Conservation (phyloP, 805 yeast species). For the Wickerhamomyces tratensis region DNA sequence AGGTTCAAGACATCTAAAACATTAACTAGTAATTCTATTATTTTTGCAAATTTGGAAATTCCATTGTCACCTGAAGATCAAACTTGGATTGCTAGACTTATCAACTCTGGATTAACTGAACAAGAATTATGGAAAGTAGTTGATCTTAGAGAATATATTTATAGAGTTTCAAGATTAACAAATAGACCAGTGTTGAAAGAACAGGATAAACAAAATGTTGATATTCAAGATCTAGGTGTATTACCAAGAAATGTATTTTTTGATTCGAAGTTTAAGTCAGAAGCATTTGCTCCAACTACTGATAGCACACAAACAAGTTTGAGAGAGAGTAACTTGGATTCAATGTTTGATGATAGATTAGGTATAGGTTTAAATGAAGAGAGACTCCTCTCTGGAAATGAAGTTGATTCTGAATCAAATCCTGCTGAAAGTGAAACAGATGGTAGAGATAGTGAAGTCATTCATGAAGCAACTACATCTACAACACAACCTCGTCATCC, state of each 20-base stretch:
- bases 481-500: background rate
- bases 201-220: constrained; percentile 8
- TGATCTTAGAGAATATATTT: constrained; percentile 57
- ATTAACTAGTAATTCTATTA: constrained; percentile 19
- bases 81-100: constrained; percentile 63
- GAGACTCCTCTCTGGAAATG: background rate
- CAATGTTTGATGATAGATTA: background rate
- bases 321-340: background rate
- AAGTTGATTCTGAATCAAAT: background rate
- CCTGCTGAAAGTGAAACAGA: background rate
- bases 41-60: constrained; percentile 32
- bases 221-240: constrained; percentile 24
- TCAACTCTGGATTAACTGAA: constrained; percentile 63
- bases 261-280: constrained; percentile 22
- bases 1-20: constrained; percentile 5
- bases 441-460: background rate
- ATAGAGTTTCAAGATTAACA: constrained; percentile 38
- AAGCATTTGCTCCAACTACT: background rate
- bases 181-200: constrained; percentile 21
- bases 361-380: background rate
- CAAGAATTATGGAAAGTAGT: constrained; percentile 79
- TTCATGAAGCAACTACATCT: background rate
- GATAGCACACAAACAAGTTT: background rate
- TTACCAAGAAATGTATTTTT: constrained; percentile 45
- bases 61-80: constrained; percentile 58